Evolutionary conservation across 2,329 filamentous ascomycete species (phyloP).

Genomic region (Xylaria sp.): DNA sequence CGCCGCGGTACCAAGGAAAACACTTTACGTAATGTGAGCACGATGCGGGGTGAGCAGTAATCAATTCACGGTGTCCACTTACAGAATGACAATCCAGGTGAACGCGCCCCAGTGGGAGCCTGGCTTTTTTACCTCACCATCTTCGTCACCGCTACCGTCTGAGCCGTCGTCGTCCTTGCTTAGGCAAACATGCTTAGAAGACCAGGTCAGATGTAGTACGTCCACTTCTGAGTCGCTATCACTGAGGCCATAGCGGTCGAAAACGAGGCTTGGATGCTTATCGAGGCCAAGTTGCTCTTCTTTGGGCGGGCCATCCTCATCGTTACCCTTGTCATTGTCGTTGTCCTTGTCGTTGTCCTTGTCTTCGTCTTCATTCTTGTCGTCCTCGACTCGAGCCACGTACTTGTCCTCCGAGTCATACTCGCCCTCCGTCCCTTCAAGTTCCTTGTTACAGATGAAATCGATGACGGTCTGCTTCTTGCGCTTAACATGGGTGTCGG

Average conservation of each 20-base stretch:
- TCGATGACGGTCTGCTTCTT: slow-evolving; percentile 83
- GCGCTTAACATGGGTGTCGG: slow-evolving; percentile 64
- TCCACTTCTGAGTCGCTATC: slow-evolving; percentile 65
- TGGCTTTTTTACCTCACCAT: slow-evolving; percentile 57
- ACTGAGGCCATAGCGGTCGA: slow-evolving; percentile 75
- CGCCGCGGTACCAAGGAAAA: slow-evolving; percentile 84
- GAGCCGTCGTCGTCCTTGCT: slow-evolving; percentile 50
- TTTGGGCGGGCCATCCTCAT: slow-evolving; percentile 53
- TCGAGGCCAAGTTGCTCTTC: slow-evolving; percentile 65
- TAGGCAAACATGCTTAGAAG: slow-evolving; percentile 88
- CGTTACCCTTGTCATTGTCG: slow-evolving; percentile 52
- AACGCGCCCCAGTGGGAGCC: slow-evolving; percentile 88
- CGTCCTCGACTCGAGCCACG: slow-evolving; percentile 42
- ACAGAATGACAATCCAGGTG: slow-evolving; percentile 96
- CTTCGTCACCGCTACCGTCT: slow-evolving; percentile 52
- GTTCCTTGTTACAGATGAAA: slow-evolving; percentile 80
- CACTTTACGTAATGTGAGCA: slow-evolving; percentile 59
- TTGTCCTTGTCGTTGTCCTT: slow-evolving; percentile 52
- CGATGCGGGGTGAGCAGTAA: slow-evolving; percentile 1
- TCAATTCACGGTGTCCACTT: slow-evolving; percentile 53
- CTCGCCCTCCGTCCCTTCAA: slow-evolving; percentile 78
- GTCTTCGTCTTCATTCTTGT: slow-evolving; percentile 49
- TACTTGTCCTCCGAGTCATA: slow-evolving; percentile 67
- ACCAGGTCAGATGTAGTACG: slow-evolving; percentile 82
- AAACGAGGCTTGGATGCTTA: slow-evolving; percentile 71